These are phyloP conservation scores for Candida sp. DNA, from an alignment of 1,139 yeast genomes.

Conservation along the genomic window DNA sequence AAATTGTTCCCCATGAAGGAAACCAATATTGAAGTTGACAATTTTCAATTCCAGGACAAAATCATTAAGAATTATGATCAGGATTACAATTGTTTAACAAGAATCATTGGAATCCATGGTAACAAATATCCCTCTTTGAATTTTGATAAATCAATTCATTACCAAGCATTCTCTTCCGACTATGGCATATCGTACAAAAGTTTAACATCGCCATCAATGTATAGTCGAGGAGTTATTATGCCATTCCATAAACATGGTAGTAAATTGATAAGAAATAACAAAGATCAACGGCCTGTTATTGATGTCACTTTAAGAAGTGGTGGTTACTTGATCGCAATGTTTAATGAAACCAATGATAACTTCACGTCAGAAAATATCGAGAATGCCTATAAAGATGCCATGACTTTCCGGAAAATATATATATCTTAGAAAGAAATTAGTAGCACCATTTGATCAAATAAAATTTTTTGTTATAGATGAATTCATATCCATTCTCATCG, in stretches of 20 bases:
- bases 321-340: slow-evolving; percentile 56
- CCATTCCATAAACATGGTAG: slow-evolving; percentile 46
- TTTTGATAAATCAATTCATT: slow-evolving; percentile 46
- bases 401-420: slow-evolving; percentile 39
- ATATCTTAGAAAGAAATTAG: slow-evolving; percentile 11
- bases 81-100: slow-evolving; percentile 30
- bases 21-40: slow-evolving; percentile 41
- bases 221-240: slow-evolving; percentile 48
- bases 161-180: slow-evolving; percentile 48
- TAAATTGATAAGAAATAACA: slow-evolving; percentile 35
- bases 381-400: slow-evolving; percentile 20
- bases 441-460: no score
- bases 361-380: neutral
- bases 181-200: slow-evolving; percentile 49
- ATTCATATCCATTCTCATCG: no score
- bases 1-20: slow-evolving; percentile 39
- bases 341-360: slow-evolving; percentile 27
- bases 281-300: slow-evolving; percentile 14
- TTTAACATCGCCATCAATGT: slow-evolving; percentile 22
- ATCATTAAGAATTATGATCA: slow-evolving; percentile 22
- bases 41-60: slow-evolving; percentile 34
- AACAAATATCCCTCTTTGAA: slow-evolving; percentile 22
- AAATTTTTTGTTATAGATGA: no score
- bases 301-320: slow-evolving; percentile 52
- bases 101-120: slow-evolving; percentile 50